Evolutionary conservation across 768 basidiomycete species (phyloP).

Genomic region (Auricularia auricula-judae): DNA sequence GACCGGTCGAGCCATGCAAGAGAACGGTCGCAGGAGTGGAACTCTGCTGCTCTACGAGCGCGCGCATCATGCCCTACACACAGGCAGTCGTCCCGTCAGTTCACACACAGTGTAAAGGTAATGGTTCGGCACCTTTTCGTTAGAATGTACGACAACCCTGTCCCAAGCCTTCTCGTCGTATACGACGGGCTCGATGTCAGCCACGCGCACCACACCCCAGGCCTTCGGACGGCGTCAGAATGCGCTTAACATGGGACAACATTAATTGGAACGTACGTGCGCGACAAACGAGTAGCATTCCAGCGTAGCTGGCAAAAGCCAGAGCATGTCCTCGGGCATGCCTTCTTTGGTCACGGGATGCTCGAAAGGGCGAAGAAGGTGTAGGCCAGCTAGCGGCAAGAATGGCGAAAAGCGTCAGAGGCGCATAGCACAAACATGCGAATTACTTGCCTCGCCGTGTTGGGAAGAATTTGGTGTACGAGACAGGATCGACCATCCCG

Average conservation of each 20-base stretch:
- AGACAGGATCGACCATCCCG: not conserved
- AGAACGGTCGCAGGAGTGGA: conserved; percentile 10
- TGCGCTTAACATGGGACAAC: not conserved
- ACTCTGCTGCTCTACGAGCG: conserved; percentile 14
- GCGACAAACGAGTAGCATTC: not conserved
- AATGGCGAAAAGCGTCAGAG: not conserved
- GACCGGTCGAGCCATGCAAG: conserved; percentile 22
- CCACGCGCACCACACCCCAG: not conserved
- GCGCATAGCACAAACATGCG: too few species aligned
- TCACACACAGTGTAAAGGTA: not conserved
- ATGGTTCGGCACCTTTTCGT: not conserved
- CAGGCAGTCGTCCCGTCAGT: conserved; percentile 13
- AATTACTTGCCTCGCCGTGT: too few species aligned
- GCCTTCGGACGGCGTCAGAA: not conserved
- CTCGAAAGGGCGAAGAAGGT: not conserved
- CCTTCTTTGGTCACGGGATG: not conserved
- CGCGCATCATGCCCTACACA: conserved; percentile 25
- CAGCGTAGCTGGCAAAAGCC: not conserved
- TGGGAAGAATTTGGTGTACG: not conserved
- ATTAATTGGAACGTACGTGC: not conserved
- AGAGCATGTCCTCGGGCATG: not conserved
- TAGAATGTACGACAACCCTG: not conserved
- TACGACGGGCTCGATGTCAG: not conserved
- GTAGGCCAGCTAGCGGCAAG: not conserved
- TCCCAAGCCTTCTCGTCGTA: not conserved